Percentiles rank a stretch among this genome's conserved stretches.
Evolutionary conservation across 805 yeast genomes (phyloP).

Genomic region (Tanozyma kutaoensis): DNA sequence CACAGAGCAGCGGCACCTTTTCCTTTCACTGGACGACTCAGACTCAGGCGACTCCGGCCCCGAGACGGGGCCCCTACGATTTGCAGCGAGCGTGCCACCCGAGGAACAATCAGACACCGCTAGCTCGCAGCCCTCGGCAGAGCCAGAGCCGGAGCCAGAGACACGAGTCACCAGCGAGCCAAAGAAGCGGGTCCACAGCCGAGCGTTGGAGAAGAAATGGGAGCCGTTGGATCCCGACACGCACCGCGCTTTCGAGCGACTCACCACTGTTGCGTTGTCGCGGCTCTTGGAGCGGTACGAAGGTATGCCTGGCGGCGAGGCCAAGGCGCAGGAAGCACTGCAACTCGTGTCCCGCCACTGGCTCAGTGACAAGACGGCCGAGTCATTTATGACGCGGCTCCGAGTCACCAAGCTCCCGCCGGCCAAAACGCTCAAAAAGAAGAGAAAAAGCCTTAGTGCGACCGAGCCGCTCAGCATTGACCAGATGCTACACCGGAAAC

Average conservation of each 20-base stretch:
- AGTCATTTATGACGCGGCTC: slow-evolving; percentile 6
- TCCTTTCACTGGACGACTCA: too few relatives aligned
- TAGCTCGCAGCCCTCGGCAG: too few relatives aligned
- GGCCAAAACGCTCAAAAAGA: background rate
- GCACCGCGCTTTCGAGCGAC: slow-evolving; percentile 3
- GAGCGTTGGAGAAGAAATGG: slow-evolving; percentile 7
- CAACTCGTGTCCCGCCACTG: slow-evolving; percentile 6
- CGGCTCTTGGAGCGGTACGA: slow-evolving; percentile 5
- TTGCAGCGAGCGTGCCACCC: too few relatives aligned
- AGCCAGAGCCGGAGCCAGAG: too few relatives aligned
- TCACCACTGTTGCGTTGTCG: slow-evolving; percentile 3
- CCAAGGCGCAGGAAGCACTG: slow-evolving; percentile 5
- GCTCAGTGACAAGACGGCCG: slow-evolving; percentile 4
- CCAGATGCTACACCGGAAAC: slow-evolving; percentile 4
- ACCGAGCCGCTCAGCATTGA: slow-evolving; percentile 6
- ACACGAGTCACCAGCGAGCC: too few relatives aligned
- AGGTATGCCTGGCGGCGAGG: too few relatives aligned
- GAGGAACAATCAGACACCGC: too few relatives aligned
- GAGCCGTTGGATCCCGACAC: slow-evolving; percentile 3
- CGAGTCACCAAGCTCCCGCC: slow-evolving; percentile 7
- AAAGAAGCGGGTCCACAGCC: slow-evolving; percentile 4
- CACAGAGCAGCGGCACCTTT: too few relatives aligned
- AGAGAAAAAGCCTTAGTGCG: too few relatives aligned
- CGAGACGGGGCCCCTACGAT: too few relatives aligned
- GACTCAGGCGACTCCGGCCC: too few relatives aligned